Conservation (phyloP, 2,329 filamentous ascomycete genomes). For the Xylariaceae sp. region DNA sequence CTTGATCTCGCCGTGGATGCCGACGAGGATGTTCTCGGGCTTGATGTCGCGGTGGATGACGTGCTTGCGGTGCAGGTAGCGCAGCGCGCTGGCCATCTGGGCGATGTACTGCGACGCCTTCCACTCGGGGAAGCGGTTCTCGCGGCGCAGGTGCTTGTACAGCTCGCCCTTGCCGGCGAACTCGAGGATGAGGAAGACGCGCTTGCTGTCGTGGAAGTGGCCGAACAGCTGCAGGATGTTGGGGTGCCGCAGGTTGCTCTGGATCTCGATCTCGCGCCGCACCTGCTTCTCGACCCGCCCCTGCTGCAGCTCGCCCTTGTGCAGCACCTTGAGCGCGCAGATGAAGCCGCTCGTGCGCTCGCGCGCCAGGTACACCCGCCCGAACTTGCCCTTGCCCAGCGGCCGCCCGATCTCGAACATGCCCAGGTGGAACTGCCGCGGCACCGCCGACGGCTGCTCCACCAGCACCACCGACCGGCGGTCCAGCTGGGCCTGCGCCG, state of each 20-base stretch:
- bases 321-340: slow-evolving; percentile 77
- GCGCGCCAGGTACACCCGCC: slow-evolving; percentile 75
- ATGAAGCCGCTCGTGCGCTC: slow-evolving; percentile 74
- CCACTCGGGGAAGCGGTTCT: slow-evolving; percentile 75
- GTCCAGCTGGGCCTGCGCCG: slow-evolving; percentile 35
- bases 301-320: slow-evolving; percentile 75
- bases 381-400: slow-evolving; percentile 81
- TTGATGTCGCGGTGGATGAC: slow-evolving; percentile 98
- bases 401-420: slow-evolving; percentile 92
- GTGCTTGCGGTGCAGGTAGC: slow-evolving; percentile 92
- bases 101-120: slow-evolving; percentile 82
- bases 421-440: slow-evolving; percentile 72
- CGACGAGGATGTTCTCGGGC: slow-evolving; percentile 92
- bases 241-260: slow-evolving; percentile 77
- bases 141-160: slow-evolving; percentile 77
- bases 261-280: slow-evolving; percentile 81
- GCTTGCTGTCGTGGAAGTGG: slow-evolving; percentile 83
- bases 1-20: slow-evolving; percentile 96
- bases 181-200: slow-evolving; percentile 80
- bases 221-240: slow-evolving; percentile 80
- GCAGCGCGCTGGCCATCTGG: slow-evolving; percentile 82
- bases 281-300: slow-evolving; percentile 79
- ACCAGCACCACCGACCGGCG: slow-evolving; percentile 44
- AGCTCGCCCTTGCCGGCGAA: slow-evolving; percentile 81
- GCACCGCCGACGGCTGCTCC: slow-evolving; percentile 48